Base-by-base conservation (phyloP, 2,329 filamentous ascomycete genomes). In the Neophaeococcomyces mojaviensis region DNA sequence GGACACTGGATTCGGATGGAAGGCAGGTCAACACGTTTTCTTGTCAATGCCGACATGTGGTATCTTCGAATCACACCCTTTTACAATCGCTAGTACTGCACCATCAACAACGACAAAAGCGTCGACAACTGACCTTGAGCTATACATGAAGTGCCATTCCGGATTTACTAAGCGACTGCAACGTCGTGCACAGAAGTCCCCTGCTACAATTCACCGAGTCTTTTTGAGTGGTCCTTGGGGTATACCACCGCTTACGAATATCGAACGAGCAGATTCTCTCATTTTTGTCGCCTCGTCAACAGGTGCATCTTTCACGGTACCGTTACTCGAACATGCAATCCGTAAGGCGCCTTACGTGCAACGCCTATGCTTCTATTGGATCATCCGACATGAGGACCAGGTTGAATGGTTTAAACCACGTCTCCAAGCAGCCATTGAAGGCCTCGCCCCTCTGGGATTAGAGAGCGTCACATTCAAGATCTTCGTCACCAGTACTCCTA, bases 61-160 rank as follows among this genome's bases (percentile, higher is more conserved):
- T 70, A 15, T 78, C 77, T 61, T 83, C 2, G 77, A 82, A 55
- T 75, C 73, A 19, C 80, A 84, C 52, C 81, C 80, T 0, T 83
- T 83, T 56, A 82, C 78, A 1, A 78, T 83, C 48, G 65, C 74
- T 2, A 77, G 72, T 68, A 46, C 67, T 81, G 59, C 74, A 78
- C 42, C 78, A 81, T 49, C 58, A 77, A 3, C 66, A 80, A 8
- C 74, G 76, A 47, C 68, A 74, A 1, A 68, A 20, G 22, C 78
- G 53, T 68, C 64, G 28, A 77, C 76, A 10, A 73, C 43, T 24
- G 36, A 46, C 26, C 31, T 55, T 16, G 49, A 53, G 13, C 16
- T 55, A 2, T 55, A 51, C 30, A 30, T 55, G 20, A 42, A 49
- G 32, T 51, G 44, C 31, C 50, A 55, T 42, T 41, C 40, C n/a